These are phyloP conservation scores for Lithocarpus polystachyus DNA, from an alignment of 306 rosid genomes.

Conservation along the genomic window DNA sequence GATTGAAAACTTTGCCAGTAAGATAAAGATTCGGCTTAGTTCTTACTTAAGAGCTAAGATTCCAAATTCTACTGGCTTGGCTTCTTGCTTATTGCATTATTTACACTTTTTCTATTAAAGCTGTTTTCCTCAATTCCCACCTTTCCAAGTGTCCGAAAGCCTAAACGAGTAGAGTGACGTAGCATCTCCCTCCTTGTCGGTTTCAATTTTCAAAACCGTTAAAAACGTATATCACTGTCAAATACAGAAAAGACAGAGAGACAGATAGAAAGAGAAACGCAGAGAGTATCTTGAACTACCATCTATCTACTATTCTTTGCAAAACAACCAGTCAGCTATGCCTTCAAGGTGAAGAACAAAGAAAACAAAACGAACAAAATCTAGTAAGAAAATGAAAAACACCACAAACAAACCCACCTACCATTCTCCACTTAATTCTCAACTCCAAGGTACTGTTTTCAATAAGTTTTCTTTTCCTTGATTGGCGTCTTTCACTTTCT, in stretches of 20 bases:
- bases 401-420: conserved; percentile 23
- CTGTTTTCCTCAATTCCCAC: conserved; percentile 11
- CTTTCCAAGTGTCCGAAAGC: background rate
- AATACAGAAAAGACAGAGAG: background rate
- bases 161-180: conserved; percentile 6
- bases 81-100: too few relatives aligned
- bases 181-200: conserved; percentile 42
- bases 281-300: background rate
- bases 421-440: conserved; percentile 40
- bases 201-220: conserved; percentile 51
- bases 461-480: background rate
- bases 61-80: too few relatives aligned
- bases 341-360: conserved; percentile 30
- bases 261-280: background rate
- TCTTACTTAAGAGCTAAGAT: too few relatives aligned
- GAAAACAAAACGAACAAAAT: conserved; percentile 21
- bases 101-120: too few relatives aligned
- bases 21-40: too few relatives aligned
- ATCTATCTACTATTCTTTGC: conserved; percentile 40
- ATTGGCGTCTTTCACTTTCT: conserved; percentile 12
- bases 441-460: conserved; percentile 18
- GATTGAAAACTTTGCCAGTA: too few relatives aligned
- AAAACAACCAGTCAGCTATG: conserved; percentile 42
- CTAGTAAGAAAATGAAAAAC: conserved; percentile 15
- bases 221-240: background rate